Base-by-base conservation (phyloP, 495 filamentous ascomycete species). In the Neurospora terricola region DNA sequence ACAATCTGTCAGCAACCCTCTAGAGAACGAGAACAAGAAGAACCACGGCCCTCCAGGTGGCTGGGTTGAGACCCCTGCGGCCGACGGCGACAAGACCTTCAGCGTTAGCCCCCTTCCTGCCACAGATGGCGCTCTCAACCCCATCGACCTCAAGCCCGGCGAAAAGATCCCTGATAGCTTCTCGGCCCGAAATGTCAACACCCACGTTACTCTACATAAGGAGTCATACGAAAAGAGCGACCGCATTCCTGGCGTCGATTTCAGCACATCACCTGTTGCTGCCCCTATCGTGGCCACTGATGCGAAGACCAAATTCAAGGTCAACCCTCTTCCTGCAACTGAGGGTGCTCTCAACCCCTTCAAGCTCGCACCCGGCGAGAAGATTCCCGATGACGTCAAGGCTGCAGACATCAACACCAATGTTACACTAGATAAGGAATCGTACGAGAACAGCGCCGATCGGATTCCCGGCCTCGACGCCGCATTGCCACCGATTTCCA, bases 341-440 rank as follows among this genome's bases (percentile, higher is more conserved):
- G 87, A 84, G 38, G 93, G 92, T 69, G 86, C 87, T 59, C 88
- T 92, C 54, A 97, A 97, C 76, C 95, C 94, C 3, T 88, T 97
- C 79, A 84, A 88, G 76, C 86, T 97, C 40, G 85, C 84, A 27
- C 90, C 93, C n/a, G 93, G 94, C 72, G 92, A 96, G 81, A 88
- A 89, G 78, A 88, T 97, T 39, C 94, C 93, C 16, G 86, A 86
- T 73, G 80, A 78, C 18, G 72, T 93, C 43, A 87, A 84, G 30
- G 78, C 83, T 36, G 86, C 88, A 75, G 86, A 86, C 39, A 80
- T 88, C 75, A 81, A 86, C 48, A 87, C 83, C 72, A 85, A 87
- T 69, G 92, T 92, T 70, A 92, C 88, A 72, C 88, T 93, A 12
- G 94, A 97, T 78, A 87, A 93, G 80, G 92, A 89, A 76, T 94